These are phyloP conservation scores for Fusarium nanum DNA, from an alignment of 2,329 filamentous ascomycete genomes.

Conservation along the genomic window DNA sequence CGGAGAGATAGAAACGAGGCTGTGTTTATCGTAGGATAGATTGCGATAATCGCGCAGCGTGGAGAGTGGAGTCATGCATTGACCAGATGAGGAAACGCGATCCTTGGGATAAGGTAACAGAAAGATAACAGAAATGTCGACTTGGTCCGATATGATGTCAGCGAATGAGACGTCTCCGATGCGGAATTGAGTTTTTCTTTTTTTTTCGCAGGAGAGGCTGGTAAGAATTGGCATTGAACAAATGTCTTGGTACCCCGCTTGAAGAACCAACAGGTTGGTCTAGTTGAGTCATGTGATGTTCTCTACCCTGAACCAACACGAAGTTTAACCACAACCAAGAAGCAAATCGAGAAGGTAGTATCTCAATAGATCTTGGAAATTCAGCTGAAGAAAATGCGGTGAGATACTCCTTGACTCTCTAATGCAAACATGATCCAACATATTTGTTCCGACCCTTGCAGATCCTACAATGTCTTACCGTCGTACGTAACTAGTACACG, in stretches of 20 bases:
- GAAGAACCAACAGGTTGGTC: not conserved
- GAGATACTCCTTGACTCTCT: not conserved
- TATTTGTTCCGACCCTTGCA: not conserved
- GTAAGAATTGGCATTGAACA: not conserved
- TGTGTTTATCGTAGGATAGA: not conserved
- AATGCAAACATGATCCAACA: not conserved
- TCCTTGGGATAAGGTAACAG: conserved; percentile 22
- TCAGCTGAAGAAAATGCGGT: not conserved
- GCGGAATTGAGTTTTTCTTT: not conserved
- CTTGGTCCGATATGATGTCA: not conserved
- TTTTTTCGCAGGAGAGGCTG: conserved; percentile 7
- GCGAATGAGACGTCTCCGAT: not conserved
- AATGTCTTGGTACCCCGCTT: conserved; percentile 17
- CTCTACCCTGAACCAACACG: not conserved
- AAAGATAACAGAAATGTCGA: conserved; percentile 24
- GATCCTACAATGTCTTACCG: not conserved
- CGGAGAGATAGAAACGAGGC: not conserved
- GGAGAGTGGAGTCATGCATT: not conserved
- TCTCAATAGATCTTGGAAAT: not conserved
- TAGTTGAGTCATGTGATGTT: not conserved
- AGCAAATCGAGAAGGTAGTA: not conserved
- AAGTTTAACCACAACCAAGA: not conserved
- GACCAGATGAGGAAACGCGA: conserved; percentile 5
- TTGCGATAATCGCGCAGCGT: conserved; percentile 33
- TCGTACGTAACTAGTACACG: conserved; percentile 25